Evolutionary conservation across 176 grass and related monocot genomes (phyloP).

Genomic region (Tillandsia leiboldiana): DNA sequence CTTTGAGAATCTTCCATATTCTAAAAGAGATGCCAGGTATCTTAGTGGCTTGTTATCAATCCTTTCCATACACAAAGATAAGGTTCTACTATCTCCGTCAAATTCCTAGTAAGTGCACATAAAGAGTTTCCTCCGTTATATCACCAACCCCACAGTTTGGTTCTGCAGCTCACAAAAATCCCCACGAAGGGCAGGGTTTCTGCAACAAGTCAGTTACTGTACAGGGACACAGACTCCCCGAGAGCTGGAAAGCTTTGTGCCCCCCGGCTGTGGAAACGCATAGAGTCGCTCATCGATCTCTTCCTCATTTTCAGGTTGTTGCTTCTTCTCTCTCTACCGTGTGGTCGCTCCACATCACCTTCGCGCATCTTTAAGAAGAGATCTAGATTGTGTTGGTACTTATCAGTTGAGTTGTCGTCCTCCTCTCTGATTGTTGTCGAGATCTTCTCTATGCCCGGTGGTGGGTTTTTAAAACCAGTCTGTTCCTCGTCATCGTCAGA

Average conservation of each 20-base stretch:
- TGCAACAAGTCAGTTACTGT: neutral
- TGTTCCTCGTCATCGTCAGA: slow-evolving; percentile 34
- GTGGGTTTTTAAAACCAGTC: slow-evolving; percentile 2
- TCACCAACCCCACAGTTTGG: neutral
- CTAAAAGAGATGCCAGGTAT: too few relatives aligned
- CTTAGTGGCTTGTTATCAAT: neutral
- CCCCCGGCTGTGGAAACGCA: neutral
- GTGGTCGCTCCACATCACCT: slow-evolving; percentile 11
- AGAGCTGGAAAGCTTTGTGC: neutral
- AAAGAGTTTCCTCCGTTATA: neutral
- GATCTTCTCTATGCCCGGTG: neutral
- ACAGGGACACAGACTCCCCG: neutral
- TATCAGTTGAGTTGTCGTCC: neutral
- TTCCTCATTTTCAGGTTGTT: neutral
- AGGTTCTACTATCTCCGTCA: too few relatives aligned
- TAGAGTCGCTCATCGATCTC: neutral
- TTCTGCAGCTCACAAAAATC: neutral
- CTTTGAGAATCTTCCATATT: too few relatives aligned
- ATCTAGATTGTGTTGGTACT: slow-evolving; percentile 34
- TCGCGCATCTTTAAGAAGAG: slow-evolving; percentile 45
- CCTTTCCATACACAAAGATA: neutral
- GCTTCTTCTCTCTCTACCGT: neutral
- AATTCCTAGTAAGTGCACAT: too few relatives aligned
- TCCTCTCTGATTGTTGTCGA: neutral
- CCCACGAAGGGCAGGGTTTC: neutral